These are phyloP conservation scores for Papilionanthe hybrid DNA, from an alignment of 116 monocot species.

Conservation along the genomic window DNA sequence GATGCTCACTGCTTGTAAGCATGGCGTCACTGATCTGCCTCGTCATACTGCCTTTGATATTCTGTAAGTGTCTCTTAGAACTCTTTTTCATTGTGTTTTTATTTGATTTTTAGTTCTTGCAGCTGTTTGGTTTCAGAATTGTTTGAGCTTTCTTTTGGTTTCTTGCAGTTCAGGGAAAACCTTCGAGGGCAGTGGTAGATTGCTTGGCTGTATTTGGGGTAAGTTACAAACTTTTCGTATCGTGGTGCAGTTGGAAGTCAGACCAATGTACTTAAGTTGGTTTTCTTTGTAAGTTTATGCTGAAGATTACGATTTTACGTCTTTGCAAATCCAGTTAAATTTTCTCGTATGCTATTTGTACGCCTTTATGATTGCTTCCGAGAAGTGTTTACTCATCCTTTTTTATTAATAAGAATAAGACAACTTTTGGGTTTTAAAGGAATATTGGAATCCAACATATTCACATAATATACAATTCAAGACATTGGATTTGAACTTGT, in stretches of 20 bases:
- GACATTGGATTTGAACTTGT: no score
- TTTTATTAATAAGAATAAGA: no score
- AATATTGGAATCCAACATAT: no score
- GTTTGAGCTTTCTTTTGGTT: constrained; percentile 5
- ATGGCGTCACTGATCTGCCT: constrained; percentile 94
- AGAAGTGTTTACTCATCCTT: no score
- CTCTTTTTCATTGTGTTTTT: neutral
- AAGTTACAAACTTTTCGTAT: constrained; percentile 13
- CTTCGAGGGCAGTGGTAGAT: constrained; percentile 78
- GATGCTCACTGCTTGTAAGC: constrained; percentile 94
- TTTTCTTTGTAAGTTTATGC: neutral
- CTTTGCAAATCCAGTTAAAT: no score
- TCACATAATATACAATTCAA: no score
- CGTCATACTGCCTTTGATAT: constrained; percentile 64
- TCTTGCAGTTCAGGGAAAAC: constrained; percentile 73
- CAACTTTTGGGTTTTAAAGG: no score
- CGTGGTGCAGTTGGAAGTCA: neutral
- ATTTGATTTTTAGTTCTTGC: constrained; percentile 7
- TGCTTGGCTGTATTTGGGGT: constrained; percentile 86
- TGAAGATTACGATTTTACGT: no score
- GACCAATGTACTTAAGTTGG: neutral
- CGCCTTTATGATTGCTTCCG: no score
- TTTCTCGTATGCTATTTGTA: no score
- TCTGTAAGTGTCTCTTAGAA: constrained; percentile 39
- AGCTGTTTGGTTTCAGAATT: neutral